These are phyloP conservation scores for Xylaria digitata DNA, from an alignment of 2,329 filamentous ascomycete genomes.

Conservation along the genomic window DNA sequence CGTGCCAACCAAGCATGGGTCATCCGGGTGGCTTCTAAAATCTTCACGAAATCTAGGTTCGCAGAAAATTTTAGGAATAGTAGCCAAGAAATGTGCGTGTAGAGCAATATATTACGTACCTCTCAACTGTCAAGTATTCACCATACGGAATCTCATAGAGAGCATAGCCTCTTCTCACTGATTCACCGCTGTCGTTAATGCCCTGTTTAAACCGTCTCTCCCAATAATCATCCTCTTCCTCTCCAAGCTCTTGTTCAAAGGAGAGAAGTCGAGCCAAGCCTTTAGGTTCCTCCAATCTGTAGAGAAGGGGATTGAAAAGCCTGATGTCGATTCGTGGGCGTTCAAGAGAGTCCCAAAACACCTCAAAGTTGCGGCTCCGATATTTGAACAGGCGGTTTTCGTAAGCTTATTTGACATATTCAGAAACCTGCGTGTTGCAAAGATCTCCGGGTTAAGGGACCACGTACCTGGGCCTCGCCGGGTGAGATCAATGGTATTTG, in stretches of 20 bases:
- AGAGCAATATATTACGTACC: background rate
- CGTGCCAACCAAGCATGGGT: background rate
- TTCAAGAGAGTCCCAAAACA: slow-evolving; percentile 7
- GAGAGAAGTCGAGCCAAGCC: background rate
- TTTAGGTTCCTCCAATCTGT: background rate
- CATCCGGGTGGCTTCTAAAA: background rate
- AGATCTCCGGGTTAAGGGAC: background rate
- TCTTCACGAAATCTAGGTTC: background rate
- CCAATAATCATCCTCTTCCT: background rate
- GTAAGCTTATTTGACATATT: slow-evolving; percentile 3
- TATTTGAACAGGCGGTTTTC: slow-evolving; percentile 6
- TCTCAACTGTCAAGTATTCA: background rate
- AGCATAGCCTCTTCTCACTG: background rate
- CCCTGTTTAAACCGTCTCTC: too few species aligned
- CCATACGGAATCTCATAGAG: background rate
- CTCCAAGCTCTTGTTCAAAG: background rate
- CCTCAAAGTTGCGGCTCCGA: background rate
- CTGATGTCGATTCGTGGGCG: background rate
- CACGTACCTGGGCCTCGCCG: slow-evolving; percentile 4
- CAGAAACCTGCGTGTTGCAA: background rate
- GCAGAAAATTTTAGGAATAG: background rate
- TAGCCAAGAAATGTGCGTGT: background rate
- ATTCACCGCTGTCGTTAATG: background rate
- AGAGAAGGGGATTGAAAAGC: background rate
- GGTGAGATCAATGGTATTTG: slow-evolving; percentile 6